A percentile compares a stretch with the other conserved stretches of the same genome.
These are phyloP conservation scores for Arthroderma sp. DNA, from an alignment of 2,329 filamentous ascomycete species.

Conservation along the genomic window DNA sequence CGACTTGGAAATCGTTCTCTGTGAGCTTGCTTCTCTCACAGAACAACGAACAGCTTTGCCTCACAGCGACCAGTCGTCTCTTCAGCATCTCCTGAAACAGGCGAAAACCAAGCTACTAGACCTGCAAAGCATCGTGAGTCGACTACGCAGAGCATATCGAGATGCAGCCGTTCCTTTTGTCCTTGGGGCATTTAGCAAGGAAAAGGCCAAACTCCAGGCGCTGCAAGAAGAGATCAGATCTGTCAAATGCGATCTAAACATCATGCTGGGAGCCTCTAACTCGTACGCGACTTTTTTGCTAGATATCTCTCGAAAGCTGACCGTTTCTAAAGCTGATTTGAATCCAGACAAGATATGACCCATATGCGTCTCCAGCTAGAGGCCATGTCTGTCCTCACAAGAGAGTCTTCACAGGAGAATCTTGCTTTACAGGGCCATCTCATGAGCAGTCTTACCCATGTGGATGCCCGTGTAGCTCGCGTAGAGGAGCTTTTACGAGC, in stretches of 20 bases:
- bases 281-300: slow-evolving; percentile 14
- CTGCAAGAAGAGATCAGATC: slow-evolving; percentile 20
- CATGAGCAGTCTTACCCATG: slow-evolving; percentile 13
- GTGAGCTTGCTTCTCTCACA: background rate
- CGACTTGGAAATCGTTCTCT: slow-evolving; percentile 22
- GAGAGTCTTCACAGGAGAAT: slow-evolving; percentile 14
- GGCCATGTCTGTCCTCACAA: slow-evolving; percentile 18
- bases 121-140: slow-evolving; percentile 17
- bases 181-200: slow-evolving; percentile 7
- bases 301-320: background rate
- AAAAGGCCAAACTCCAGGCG: slow-evolving; percentile 17
- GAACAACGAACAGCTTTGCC: slow-evolving; percentile 8
- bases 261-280: slow-evolving; percentile 21
- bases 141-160: slow-evolving; percentile 8
- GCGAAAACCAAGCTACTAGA: slow-evolving; percentile 20
- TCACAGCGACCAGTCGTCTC: slow-evolving; percentile 7
- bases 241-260: slow-evolving; percentile 22
- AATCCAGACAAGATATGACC: slow-evolving; percentile 18
- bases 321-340: background rate
- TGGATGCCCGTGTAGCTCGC: slow-evolving; percentile 20
- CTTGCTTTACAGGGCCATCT: slow-evolving; percentile 17
- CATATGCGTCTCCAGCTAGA: slow-evolving; percentile 17
- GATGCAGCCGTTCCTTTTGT: background rate
- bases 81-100: slow-evolving; percentile 19
- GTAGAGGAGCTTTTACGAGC: slow-evolving; percentile 19